These are phyloP conservation scores for Zygoascus sp. DNA, from an alignment of 1,139 yeast genomes.

Conservation along the genomic window DNA sequence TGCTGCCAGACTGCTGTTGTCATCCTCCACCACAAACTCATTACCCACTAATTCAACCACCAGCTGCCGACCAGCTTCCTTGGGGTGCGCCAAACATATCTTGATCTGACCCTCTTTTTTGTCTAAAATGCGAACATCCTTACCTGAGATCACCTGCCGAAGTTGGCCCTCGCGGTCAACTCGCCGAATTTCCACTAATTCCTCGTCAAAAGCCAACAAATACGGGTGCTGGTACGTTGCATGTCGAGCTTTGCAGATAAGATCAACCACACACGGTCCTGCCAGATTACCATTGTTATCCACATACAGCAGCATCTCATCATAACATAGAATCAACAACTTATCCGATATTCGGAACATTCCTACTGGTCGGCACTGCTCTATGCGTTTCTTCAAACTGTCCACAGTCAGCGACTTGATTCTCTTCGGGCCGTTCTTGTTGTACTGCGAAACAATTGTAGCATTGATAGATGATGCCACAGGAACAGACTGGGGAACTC, in stretches of 20 bases:
- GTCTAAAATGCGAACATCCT: conserved; percentile 48
- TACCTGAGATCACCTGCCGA: conserved; percentile 71
- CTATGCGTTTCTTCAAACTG: conserved; percentile 26
- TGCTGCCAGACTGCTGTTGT: conserved; percentile 28
- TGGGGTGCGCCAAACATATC: conserved; percentile 68
- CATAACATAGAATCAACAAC: conserved; percentile 63
- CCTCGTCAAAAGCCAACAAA: conserved; percentile 60
- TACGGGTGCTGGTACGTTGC: conserved; percentile 56
- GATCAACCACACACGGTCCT: conserved; percentile 52
- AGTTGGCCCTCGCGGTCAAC: conserved; percentile 45
- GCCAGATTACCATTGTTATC: conserved; percentile 63
- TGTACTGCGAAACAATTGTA: conserved; percentile 12
- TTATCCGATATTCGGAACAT: conserved; percentile 56
- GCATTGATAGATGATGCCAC: conserved; percentile 34
- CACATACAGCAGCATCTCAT: conserved; percentile 65
- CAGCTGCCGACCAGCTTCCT: conserved; percentile 59
- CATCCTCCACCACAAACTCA: conserved; percentile 35
- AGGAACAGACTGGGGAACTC: conserved; percentile 54
- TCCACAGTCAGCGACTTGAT: conserved; percentile 20
- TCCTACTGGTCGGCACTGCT: conserved; percentile 48
- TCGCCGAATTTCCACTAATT: conserved; percentile 64
- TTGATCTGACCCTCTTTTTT: conserved; percentile 44
- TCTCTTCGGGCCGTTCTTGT: conserved; percentile 14
- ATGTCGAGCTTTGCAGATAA: conserved; percentile 57
- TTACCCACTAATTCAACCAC: conserved; percentile 35